A percentile compares a stretch with the other conserved stretches of the same genome.
phyloP scores from a whole-genome alignment of 2,329 filamentous ascomycete species.

The Cladophialophora yegresii region DNA sequence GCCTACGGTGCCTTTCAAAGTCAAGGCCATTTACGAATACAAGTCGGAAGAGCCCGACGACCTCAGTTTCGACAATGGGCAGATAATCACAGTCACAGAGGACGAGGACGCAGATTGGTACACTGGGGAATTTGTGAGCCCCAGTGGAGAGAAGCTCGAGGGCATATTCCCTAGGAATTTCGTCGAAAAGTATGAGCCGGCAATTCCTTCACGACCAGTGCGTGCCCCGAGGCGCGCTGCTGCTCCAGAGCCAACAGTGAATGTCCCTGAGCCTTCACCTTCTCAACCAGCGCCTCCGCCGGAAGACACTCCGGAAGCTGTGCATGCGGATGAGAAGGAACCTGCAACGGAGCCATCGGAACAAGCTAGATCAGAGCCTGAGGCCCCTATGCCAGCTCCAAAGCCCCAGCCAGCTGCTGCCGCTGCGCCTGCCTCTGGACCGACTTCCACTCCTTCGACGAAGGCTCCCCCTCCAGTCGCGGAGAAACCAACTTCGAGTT shows the following conservation, averaged over 20 bases:
- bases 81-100: constrained; percentile 91
- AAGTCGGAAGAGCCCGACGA: constrained; percentile 91
- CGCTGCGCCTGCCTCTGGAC: constrained; percentile 38
- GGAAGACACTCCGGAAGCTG: constrained; percentile 38
- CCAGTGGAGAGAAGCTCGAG: constrained; percentile 70
- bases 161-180: constrained; percentile 98
- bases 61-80: constrained; percentile 78
- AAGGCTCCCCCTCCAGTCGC: constrained; percentile 60
- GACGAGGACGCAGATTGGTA: constrained; percentile 94
- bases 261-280: constrained; percentile 35
- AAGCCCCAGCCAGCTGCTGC: constrained; percentile 32
- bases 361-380: constrained; percentile 33
- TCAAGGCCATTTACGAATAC: constrained; percentile 96
- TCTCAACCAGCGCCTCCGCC: constrained; percentile 38
- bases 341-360: constrained; percentile 20
- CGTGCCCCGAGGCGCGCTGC: constrained; percentile 61
- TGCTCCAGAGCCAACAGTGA: constrained; percentile 61
- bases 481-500: constrained; percentile 73
- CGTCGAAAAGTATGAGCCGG: constrained; percentile 92
- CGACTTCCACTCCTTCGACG: constrained; percentile 41
- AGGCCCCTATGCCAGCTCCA: constrained; percentile 38
- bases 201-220: constrained; percentile 80
- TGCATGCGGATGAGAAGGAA: constrained; percentile 26
- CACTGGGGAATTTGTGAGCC: constrained; percentile 61
- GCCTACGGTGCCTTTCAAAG: constrained; percentile 76